A percentile compares a stretch with the other conserved stretches of the same genome.
Evolutionary conservation across 768 basidiomycete genomes (phyloP).

Genomic region (Phlegmacium glaucopus): DNA sequence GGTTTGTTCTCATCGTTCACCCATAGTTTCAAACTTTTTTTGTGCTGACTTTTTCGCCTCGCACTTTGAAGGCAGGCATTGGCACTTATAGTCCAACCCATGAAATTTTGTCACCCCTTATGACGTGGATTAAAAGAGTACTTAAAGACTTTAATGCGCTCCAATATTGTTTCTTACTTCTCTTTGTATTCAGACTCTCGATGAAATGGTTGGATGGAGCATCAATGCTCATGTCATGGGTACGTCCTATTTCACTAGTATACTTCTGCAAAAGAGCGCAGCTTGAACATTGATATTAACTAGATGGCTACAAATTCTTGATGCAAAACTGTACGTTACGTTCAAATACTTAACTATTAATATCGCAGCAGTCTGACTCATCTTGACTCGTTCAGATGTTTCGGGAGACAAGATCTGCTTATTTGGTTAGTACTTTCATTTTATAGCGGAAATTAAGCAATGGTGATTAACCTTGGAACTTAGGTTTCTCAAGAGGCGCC

Average conservation of each 20-base stretch:
- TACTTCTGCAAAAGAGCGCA: neutral
- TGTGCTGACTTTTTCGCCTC: neutral
- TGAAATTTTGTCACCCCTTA: constrained; percentile 31
- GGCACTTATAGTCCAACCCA: constrained; percentile 43
- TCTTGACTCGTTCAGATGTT: constrained; percentile 28
- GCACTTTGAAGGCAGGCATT: constrained; percentile 43
- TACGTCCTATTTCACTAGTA: constrained; percentile 16
- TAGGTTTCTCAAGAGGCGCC: constrained; percentile 61
- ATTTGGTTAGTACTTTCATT: constrained; percentile 38
- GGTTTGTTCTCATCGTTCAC: constrained; percentile 22
- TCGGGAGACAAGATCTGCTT: constrained; percentile 59
- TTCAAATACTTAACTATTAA: neutral
- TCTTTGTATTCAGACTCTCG: constrained; percentile 33
- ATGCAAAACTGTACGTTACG: constrained; percentile 50
- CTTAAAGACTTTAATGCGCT: too few species aligned
- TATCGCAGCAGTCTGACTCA: neutral
- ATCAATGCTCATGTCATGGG: constrained; percentile 48
- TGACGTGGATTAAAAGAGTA: constrained; percentile 38
- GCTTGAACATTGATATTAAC: neutral
- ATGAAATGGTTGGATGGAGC: constrained; percentile 48
- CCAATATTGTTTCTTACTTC: neutral
- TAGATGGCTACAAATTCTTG: constrained; percentile 54
- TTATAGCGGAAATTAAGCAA: neutral
- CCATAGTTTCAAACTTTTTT: neutral
- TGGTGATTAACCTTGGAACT: neutral